Percentiles rank a stretch among this genome's conserved stretches.
phyloP scores from a whole-genome alignment of 306 rosid genomes.

The Dalbergia cultrata region DNA sequence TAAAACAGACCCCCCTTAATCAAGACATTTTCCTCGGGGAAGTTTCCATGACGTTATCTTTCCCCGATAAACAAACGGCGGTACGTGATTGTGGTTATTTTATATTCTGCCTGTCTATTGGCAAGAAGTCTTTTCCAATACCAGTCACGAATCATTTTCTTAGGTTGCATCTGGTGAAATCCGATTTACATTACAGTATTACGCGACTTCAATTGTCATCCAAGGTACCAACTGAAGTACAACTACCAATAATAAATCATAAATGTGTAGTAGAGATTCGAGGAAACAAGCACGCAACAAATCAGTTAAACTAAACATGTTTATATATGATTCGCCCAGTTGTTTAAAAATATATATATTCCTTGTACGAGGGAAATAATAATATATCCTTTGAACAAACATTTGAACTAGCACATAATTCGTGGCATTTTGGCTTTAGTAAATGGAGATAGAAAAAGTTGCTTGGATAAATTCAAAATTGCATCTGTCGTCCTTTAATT shows the following conservation, averaged over 20 bases:
- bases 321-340: neutral
- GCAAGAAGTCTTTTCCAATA: neutral
- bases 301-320: neutral
- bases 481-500: no score
- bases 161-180: neutral
- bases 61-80: neutral
- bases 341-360: no score
- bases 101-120: neutral
- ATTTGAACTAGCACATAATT: no score
- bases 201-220: neutral
- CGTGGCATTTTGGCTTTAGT: no score
- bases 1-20: no score
- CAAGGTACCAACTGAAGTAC: neutral
- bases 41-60: neutral
- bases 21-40: neutral
- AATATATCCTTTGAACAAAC: no score
- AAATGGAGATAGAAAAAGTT: no score
- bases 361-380: no score
- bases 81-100: neutral
- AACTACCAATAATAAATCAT: neutral
- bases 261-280: neutral
- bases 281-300: neutral
- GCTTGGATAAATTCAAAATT: no score
- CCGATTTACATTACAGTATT: neutral
- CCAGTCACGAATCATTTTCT: neutral